Evolutionary conservation across 495 filamentous ascomycete genomes (phyloP).

Genomic region (Penicillium silybi): DNA sequence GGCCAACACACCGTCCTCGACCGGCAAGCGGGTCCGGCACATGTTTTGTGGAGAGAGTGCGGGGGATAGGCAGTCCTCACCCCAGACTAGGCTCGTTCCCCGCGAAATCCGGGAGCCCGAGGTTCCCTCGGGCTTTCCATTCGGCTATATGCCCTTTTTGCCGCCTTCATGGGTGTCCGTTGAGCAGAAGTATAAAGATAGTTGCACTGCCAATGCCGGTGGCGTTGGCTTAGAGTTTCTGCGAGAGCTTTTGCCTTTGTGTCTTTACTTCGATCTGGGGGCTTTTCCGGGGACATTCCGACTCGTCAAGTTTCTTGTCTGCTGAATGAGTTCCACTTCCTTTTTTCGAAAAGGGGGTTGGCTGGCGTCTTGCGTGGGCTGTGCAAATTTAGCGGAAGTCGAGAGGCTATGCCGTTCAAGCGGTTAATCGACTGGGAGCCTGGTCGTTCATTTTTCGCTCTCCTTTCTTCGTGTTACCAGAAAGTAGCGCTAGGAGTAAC

Average conservation of each 20-base stretch:
- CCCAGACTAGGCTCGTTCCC: constrained; percentile 1
- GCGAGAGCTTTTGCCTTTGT: constrained; percentile 4
- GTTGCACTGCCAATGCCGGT: not conserved
- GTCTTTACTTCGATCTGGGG: not conserved
- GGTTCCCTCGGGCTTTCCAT: not conserved
- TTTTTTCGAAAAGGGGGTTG: not conserved
- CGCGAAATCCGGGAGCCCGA: constrained; percentile 6
- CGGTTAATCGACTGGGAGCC: not conserved
- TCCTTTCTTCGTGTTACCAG: not conserved
- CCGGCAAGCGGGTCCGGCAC: constrained; percentile 7
- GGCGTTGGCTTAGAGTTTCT: constrained; percentile 4
- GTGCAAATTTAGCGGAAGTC: too few species aligned
- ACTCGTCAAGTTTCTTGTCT: not conserved
- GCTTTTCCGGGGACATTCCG: not conserved
- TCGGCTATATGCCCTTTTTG: constrained; percentile 6
- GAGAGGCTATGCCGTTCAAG: not conserved
- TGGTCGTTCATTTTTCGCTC: not conserved
- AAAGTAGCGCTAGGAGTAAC: not conserved
- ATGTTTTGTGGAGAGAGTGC: constrained; percentile 9
- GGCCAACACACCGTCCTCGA: not conserved
- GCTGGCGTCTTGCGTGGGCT: too few species aligned
- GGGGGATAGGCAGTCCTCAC: constrained; percentile 3
- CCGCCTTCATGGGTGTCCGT: not conserved
- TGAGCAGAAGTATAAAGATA: not conserved
- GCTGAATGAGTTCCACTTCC: not conserved